Evolutionary conservation across 805 yeast species (phyloP).

Genomic region (Hanseniaspora valbyensis): DNA sequence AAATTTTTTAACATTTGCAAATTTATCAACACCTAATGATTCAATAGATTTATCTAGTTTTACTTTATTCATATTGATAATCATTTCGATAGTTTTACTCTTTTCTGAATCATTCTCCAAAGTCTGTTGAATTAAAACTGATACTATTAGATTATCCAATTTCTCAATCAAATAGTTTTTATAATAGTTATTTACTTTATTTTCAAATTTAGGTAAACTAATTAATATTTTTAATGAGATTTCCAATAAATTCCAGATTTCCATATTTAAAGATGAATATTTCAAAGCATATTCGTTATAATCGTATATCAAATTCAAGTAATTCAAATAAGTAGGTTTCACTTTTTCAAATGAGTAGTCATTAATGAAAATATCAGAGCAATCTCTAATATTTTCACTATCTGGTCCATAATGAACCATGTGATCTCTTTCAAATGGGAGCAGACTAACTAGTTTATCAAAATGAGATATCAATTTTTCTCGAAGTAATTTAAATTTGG

Average conservation of each 20-base stretch:
- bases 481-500: conserved; percentile 6
- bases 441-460: neutral
- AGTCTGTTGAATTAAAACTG: conserved; percentile 3
- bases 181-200: conserved; percentile 30
- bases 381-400: neutral
- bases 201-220: conserved; percentile 26
- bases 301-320: conserved; percentile 28
- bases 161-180: conserved; percentile 30
- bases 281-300: conserved; percentile 19
- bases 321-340: conserved; percentile 26
- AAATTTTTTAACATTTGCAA: conserved; percentile 1
- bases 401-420: neutral
- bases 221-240: conserved; percentile 25
- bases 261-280: conserved; percentile 6
- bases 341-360: conserved; percentile 31
- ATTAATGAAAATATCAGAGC: conserved; percentile 18
- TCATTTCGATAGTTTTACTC: conserved; percentile 9
- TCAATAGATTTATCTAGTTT: neutral
- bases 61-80: conserved; percentile 8
- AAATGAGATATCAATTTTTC: neutral
- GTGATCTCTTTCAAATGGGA: conserved; percentile 13
- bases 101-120: neutral
- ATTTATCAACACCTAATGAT: conserved; percentile 4
- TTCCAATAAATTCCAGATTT: conserved; percentile 23
- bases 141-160: conserved; percentile 20